Conservation (phyloP, 83 land plant species). For the Picea abies region DNA sequence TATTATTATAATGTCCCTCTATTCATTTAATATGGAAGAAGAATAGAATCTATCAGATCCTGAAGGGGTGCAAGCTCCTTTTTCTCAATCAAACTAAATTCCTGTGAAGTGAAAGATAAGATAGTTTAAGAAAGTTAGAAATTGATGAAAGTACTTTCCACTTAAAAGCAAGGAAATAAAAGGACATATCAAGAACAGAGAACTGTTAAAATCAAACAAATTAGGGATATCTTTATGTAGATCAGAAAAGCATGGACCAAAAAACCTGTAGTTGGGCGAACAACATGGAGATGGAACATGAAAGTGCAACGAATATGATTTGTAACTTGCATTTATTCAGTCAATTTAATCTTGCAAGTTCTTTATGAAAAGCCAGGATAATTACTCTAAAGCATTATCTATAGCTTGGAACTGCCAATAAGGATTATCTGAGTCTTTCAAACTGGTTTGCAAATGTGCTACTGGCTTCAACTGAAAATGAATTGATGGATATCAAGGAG, state of each 20-base stretch:
- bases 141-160: background rate
- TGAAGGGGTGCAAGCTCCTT: slow-evolving; percentile 63
- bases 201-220: background rate
- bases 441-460: too few relatives aligned
- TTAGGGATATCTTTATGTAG: background rate
- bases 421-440: background rate
- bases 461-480: too few relatives aligned
- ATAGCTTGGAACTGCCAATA: background rate
- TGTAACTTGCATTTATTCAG: too few relatives aligned
- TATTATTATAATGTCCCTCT: too few relatives aligned
- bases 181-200: background rate
- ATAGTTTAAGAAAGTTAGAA: background rate
- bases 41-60: slow-evolving; percentile 59
- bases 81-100: slow-evolving; percentile 58
- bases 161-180: background rate
- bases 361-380: background rate
- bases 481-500: too few relatives aligned
- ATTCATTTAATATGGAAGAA: slow-evolving; percentile 27
- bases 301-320: background rate
- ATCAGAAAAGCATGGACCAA: background rate
- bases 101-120: slow-evolving; percentile 28
- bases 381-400: background rate
- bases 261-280: background rate
- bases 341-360: background rate
- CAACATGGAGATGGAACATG: background rate